Base-by-base conservation (phyloP, 2,329 filamentous ascomycete species). In the Dothistroma septosporum region DNA sequence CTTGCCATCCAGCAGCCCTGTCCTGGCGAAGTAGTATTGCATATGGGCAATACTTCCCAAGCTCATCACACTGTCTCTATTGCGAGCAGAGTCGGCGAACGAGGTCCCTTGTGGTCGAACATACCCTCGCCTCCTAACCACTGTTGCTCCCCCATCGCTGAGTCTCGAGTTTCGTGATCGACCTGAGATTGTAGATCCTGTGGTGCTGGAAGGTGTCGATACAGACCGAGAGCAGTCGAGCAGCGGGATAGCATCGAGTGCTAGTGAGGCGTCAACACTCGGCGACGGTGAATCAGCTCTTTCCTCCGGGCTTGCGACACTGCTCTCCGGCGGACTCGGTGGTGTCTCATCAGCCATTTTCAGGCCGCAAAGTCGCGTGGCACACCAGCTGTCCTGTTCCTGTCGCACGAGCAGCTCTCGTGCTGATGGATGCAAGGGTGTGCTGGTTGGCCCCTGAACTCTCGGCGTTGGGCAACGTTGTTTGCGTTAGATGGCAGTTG, bases 1-100 rank as follows among this genome's bases (percentile, higher is more conserved):
- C 74, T 97, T 97, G 59, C 93, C 92, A 72, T 99, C 94, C 55
- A 99, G 79, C 65, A 99, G 78, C 6, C 94, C 94, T 0, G 94
- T 99, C 61, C 94, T 84, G 37, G 94, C 93, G 78, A 99, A 99
- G 77, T 97, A 99, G 78, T 97, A 96, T 76, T 99, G 94, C 72
- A 99, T 80, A 78, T 99, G 94, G 59, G 92, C 91, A 70, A 99
- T 99, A 76, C 92, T 97, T 58, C 94, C 94, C 64, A 99, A 78
- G 72, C 91, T 96, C 85, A 97, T 88, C 66, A 99, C 94, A 73
- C 92, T 97, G 75, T 99, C 93, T 64, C 94, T 84, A 55, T 91
- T 91, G 72, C 87, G 87, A 52, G 94, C 94, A 59, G 92, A 97
- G 61, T 90, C 89, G 28, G 94, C 91, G 75, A 97, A 99, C 70